phyloP scores from a whole-genome alignment of 202 grass and related monocot species.

The Zizania palustris region DNA sequence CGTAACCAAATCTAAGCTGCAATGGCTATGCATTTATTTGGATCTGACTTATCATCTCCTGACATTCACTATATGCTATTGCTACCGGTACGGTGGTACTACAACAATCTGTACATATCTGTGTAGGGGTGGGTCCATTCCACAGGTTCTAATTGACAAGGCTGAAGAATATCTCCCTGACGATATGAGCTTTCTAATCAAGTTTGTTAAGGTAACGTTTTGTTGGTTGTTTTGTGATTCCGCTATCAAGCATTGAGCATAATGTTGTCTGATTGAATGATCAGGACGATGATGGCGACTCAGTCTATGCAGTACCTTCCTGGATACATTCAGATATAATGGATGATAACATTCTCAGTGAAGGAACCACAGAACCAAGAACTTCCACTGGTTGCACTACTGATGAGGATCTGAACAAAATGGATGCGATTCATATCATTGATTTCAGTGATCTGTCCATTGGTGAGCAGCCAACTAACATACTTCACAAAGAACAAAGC shows the following conservation, averaged over 20 bases:
- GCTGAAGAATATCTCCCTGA: slow-evolving; percentile 83
- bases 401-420: slow-evolving; percentile 43
- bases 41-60: slow-evolving; percentile 16
- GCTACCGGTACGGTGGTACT: background rate
- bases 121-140: slow-evolving; percentile 73
- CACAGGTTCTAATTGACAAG: slow-evolving; percentile 71
- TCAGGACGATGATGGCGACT: slow-evolving; percentile 59
- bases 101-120: slow-evolving; percentile 35
- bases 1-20: background rate
- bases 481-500: slow-evolving; percentile 15
- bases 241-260: slow-evolving; percentile 17
- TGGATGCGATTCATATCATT: slow-evolving; percentile 79
- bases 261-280: slow-evolving; percentile 47
- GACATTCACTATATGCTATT: slow-evolving; percentile 5
- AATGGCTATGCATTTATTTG: slow-evolving; percentile 35
- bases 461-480: slow-evolving; percentile 55
- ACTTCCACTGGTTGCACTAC: slow-evolving; percentile 39
- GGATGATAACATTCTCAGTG: slow-evolving; percentile 94
- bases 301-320: slow-evolving; percentile 53
- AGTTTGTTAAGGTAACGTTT: slow-evolving; percentile 68
- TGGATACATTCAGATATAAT: slow-evolving; percentile 99
- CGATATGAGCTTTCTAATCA: slow-evolving; percentile 57
- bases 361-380: slow-evolving; percentile 38
- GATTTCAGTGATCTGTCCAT: slow-evolving; percentile 92
- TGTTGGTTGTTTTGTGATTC: slow-evolving; percentile 20